Evolutionary conservation across 2,329 filamentous ascomycete species (phyloP), one percentile per base, ranked within the genome.

Genomic region (Neofusicoccum sp.): DNA sequence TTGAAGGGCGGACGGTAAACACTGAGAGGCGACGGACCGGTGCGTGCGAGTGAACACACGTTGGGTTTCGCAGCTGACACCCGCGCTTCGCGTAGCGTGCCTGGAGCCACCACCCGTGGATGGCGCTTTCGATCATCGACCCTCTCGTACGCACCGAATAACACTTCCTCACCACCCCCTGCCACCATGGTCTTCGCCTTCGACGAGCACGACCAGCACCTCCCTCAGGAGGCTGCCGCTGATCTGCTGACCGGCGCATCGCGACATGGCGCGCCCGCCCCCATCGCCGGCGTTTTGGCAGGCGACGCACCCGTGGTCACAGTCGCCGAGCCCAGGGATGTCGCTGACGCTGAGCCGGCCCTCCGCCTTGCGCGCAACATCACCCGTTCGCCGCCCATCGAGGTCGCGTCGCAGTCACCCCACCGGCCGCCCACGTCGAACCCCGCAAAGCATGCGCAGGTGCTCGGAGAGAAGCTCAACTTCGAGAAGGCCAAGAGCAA

Each of bases 1-100:
- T 76, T 82, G 77, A 82, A 70, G 67, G 79, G 79, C 79, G 80
- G 80, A 80, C 79, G 78, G 79, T 80, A 80, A 76, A 69, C 67
- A 33, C 58, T 16, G 47, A 45, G 58, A 53, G 51, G 49, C 57
- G 59, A 41, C n/a, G 45, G 34, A 47, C 34, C 26, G 51, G 59
- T 57, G 34, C 26, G 40, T 24, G 28, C 47, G 48, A 43, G 38
- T 58, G 54, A 38, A 44, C 30, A 38, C 40, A n/a, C 36, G 28
- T 36, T 48, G 40, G 9, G 34, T 59, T 49, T 60, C 57, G 57
- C 57, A 49, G 36, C 57, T 60, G 57, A 60, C 57, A 41, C 57
- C 47, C 16, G n/a, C 33, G 31, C 36, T 26, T 49, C 34, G 26
- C 57, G 41, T 58, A 58, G 54, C 38, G 43, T 30, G 12, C 31